Evolutionary conservation across 352 stramenopile species (phyloP).

Genomic region (Thalassiosira exigua): DNA sequence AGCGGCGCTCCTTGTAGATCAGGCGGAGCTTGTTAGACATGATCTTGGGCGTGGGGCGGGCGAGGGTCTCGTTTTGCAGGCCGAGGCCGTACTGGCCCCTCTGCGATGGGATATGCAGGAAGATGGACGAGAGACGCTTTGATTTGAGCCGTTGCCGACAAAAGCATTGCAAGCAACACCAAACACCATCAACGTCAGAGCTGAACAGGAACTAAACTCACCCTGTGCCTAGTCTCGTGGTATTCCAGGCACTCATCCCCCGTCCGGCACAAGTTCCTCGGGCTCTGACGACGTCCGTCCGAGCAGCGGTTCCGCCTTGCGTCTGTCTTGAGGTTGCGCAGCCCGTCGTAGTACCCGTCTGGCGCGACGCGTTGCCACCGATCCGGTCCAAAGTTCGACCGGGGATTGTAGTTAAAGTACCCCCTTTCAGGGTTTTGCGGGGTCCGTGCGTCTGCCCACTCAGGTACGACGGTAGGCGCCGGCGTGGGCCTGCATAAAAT

Average conservation of each 20-base stretch:
- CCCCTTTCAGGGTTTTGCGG: conserved; percentile 12
- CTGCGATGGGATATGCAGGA: too few species aligned
- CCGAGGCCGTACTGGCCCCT: too few species aligned
- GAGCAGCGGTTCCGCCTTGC: conserved; percentile 10
- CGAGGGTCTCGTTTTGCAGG: too few species aligned
- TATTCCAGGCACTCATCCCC: conserved; percentile 57
- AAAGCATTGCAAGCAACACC: too few species aligned
- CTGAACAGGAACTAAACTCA: too few species aligned
- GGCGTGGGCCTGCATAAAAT: too few species aligned
- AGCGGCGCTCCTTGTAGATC: conserved; percentile 35
- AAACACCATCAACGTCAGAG: too few species aligned
- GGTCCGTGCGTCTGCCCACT: too few species aligned
- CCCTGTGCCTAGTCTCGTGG: conserved; percentile 69
- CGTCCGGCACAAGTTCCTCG: conserved; percentile 71
- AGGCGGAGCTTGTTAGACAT: conserved; percentile 47
- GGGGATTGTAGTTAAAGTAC: conserved; percentile 21
- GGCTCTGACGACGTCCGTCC: conserved; percentile 55
- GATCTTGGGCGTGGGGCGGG: too few species aligned
- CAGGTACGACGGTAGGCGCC: too few species aligned
- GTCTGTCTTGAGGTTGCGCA: neutral
- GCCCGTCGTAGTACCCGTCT: conserved; percentile 3
- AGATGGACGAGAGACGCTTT: too few species aligned
- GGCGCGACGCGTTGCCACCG: conserved; percentile 1
- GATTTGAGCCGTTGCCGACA: too few species aligned
- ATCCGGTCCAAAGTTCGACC: neutral